phyloP scores from a whole-genome alignment of 2,329 filamentous ascomycete species.

The Venturiaceae sp. region DNA sequence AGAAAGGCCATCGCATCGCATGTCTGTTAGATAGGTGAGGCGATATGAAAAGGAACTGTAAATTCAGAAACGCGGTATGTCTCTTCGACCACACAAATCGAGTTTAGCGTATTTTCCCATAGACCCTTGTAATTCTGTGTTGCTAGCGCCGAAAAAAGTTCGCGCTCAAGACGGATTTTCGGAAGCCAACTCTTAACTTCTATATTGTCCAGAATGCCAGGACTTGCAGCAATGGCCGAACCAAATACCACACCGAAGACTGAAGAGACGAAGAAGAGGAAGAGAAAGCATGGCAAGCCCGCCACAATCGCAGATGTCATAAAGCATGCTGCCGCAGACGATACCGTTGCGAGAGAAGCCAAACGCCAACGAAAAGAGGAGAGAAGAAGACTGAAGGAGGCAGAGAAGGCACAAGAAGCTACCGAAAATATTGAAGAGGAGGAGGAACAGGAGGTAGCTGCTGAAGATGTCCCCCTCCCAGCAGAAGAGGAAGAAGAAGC shows the following conservation, averaged over 20 bases:
- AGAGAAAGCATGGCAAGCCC: conserved; percentile 33
- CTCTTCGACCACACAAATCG: neutral
- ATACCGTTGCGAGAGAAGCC: conserved; percentile 25
- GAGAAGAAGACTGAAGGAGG: conserved; percentile 17
- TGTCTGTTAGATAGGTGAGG: neutral
- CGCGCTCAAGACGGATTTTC: neutral
- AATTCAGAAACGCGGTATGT: neutral
- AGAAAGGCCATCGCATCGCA: neutral
- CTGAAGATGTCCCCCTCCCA: conserved; percentile 27
- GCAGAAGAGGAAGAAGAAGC: conserved; percentile 25
- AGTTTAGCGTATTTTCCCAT: neutral
- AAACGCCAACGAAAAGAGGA: conserved; percentile 8
- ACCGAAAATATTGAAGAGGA: conserved; percentile 13
- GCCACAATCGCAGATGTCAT: conserved; percentile 19
- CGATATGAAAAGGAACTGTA: neutral
- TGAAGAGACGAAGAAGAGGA: conserved; percentile 33
- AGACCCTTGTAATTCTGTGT: too few relatives aligned
- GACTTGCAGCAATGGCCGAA: neutral
- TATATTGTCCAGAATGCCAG: neutral
- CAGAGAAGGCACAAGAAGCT: conserved; percentile 11
- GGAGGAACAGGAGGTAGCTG: conserved; percentile 20
- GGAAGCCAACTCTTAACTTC: neutral
- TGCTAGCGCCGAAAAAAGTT: neutral
- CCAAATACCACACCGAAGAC: neutral
- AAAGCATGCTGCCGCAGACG: conserved; percentile 14